These are phyloP conservation scores for Gryganskiella cystojenkinii DNA, from an alignment of 192 early-diverging fungal species.

Conservation along the genomic window DNA sequence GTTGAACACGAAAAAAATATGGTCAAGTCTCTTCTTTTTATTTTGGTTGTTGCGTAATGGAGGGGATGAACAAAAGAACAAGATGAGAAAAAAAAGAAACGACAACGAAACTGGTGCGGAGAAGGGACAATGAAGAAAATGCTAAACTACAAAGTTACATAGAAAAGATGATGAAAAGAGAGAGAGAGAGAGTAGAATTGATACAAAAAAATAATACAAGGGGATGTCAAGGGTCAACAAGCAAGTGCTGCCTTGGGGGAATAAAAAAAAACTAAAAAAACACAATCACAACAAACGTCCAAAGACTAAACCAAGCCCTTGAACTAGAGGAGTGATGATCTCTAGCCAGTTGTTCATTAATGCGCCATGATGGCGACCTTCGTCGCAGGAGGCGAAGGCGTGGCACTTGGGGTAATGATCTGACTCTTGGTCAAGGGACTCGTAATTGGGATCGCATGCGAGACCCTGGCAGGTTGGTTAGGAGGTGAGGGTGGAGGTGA, in stretches of 20 bases:
- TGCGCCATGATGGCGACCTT: conserved; percentile 48
- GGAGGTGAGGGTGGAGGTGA: conserved; percentile 45
- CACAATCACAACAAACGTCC: too few species aligned
- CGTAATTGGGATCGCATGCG: conserved; percentile 42
- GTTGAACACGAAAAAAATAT: too few species aligned
- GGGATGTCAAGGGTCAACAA: too few species aligned
- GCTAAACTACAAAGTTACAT: too few species aligned
- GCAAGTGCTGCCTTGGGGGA: neutral
- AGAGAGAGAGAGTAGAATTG: neutral
- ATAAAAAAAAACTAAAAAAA: neutral
- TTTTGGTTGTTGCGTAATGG: neutral
- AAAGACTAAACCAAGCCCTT: too few species aligned
- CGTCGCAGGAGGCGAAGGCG: conserved; percentile 36
- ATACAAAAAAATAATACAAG: too few species aligned
- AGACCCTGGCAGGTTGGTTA: conserved; percentile 27
- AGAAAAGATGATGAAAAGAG: neutral
- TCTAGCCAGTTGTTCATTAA: too few species aligned
- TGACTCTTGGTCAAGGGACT: conserved; percentile 42
- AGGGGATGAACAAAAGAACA: neutral
- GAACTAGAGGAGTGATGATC: too few species aligned
- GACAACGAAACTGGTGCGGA: too few species aligned
- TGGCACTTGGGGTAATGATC: conserved; percentile 31
- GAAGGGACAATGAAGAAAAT: too few species aligned
- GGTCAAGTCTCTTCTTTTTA: too few species aligned
- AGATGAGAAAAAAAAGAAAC: neutral